phyloP scores from a whole-genome alignment of 441 rosid genomes.

The Arabidopsis lyrata region DNA sequence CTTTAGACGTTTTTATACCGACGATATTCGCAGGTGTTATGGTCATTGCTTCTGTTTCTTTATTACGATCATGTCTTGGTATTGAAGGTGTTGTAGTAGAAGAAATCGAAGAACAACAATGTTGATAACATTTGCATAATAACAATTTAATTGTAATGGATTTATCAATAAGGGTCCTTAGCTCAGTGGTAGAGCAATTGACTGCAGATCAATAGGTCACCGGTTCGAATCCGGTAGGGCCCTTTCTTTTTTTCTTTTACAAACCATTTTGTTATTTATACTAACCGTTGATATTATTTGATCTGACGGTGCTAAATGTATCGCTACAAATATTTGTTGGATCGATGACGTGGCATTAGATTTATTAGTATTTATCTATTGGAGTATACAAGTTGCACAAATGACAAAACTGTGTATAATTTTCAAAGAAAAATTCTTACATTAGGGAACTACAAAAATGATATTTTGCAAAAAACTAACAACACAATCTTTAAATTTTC shows the following conservation, averaged over 20 bases:
- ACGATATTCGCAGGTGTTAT: constrained; percentile 52
- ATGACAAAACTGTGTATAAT: too few relatives aligned
- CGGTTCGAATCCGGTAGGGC: constrained; percentile 76
- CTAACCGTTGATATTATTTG: neutral
- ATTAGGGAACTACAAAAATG: too few relatives aligned
- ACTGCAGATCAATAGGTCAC: constrained; percentile 98
- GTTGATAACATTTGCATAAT: neutral
- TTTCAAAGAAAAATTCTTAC: too few relatives aligned
- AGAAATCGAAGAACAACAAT: neutral
- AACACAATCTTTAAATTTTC: too few relatives aligned
- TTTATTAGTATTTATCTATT: too few relatives aligned
- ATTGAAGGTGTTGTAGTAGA: constrained; percentile 1
- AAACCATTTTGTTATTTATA: neutral
- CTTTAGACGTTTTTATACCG: constrained; percentile 52
- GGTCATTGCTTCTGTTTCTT: constrained; percentile 51
- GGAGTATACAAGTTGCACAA: too few relatives aligned
- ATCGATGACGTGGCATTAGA: constrained; percentile 16
- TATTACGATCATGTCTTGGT: constrained; percentile 46
- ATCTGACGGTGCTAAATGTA: neutral
- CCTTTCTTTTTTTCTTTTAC: constrained; percentile 34
- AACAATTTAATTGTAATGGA: accelerated
- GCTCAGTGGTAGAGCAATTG: constrained; percentile 99
- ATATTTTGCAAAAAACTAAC: too few relatives aligned
- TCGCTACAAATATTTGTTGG: neutral
- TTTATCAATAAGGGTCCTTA: constrained; percentile 56